Conservation (phyloP, 768 basidiomycete genomes). For the Cubamyces lactineus region DNA sequence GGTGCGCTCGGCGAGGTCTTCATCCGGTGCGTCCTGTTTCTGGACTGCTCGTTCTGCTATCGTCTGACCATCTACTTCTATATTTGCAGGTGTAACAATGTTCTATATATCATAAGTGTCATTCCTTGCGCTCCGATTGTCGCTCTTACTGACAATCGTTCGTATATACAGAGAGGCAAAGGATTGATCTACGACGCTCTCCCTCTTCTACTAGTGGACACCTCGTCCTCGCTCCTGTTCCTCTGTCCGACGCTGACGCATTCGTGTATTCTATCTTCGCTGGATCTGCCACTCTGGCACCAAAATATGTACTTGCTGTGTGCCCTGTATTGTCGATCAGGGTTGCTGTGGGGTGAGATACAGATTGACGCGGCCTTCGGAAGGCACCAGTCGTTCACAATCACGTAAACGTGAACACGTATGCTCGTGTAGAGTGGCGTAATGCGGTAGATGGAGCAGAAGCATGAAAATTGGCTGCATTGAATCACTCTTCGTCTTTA, state of each 20-base stretch:
- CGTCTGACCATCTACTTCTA: background rate
- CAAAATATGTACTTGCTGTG: slow-evolving; percentile 7
- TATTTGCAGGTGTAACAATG: slow-evolving; percentile 82
- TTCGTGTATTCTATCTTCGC: slow-evolving; percentile 12
- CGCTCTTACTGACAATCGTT: slow-evolving; percentile 24
- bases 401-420: too few species aligned
- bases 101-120: slow-evolving; percentile 90
- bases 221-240: background rate
- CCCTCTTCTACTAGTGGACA: background rate
- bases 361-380: background rate
- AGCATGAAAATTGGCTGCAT: background rate
- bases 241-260: slow-evolving; percentile 4
- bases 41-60: slow-evolving; percentile 4
- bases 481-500: slow-evolving; percentile 29
- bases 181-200: slow-evolving; percentile 12
- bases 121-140: slow-evolving; percentile 27
- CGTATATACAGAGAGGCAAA: slow-evolving; percentile 74
- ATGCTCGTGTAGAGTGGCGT: background rate
- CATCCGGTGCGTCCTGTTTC: slow-evolving; percentile 69
- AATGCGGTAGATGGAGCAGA: background rate
- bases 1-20: slow-evolving; percentile 99
- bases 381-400: background rate
- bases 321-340: background rate
- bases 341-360: background rate
- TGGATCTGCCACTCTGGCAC: slow-evolving; percentile 10